phyloP scores from a whole-genome alignment of 108 stramenopile genomes.

The Bacterosira constricta region DNA sequence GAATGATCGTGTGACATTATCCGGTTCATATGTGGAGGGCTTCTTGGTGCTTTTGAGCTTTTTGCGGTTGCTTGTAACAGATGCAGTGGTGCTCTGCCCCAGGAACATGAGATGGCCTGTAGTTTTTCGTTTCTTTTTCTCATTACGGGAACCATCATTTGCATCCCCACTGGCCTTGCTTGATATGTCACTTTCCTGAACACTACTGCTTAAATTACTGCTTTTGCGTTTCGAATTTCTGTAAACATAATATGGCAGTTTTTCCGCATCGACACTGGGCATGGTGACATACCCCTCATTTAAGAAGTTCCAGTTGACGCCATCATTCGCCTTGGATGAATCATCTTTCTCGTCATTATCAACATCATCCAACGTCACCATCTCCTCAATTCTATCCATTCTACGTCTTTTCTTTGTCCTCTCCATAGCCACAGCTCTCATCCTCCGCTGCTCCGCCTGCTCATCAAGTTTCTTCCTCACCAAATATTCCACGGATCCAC shows the following conservation, averaged over 20 bases:
- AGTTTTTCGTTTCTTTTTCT: background rate
- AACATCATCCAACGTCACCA: background rate
- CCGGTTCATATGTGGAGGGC: background rate
- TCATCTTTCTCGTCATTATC: background rate
- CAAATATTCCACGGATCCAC: slow-evolving; percentile 40
- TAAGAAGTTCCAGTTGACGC: slow-evolving; percentile 31
- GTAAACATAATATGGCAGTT: slow-evolving; percentile 39
- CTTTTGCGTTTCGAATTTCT: background rate
- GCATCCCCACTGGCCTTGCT: background rate
- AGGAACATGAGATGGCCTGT: background rate
- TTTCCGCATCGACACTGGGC: slow-evolving; percentile 7
- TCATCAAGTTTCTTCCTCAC: slow-evolving; percentile 10
- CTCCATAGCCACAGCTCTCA: slow-evolving; percentile 18
- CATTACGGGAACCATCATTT: background rate
- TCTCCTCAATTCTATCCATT: background rate
- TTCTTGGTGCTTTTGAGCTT: background rate
- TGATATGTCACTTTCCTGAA: background rate
- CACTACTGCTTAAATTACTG: background rate
- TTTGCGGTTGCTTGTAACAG: background rate
- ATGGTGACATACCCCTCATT: slow-evolving; percentile 33
- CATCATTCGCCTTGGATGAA: background rate
- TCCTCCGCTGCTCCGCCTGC: slow-evolving; percentile 16
- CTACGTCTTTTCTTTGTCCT: slow-evolving; percentile 5
- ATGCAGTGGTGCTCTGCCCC: background rate
- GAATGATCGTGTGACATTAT: slow-evolving; percentile 14